phyloP scores from a whole-genome alignment of 495 filamentous ascomycete genomes.

The Cercophora sp. region DNA sequence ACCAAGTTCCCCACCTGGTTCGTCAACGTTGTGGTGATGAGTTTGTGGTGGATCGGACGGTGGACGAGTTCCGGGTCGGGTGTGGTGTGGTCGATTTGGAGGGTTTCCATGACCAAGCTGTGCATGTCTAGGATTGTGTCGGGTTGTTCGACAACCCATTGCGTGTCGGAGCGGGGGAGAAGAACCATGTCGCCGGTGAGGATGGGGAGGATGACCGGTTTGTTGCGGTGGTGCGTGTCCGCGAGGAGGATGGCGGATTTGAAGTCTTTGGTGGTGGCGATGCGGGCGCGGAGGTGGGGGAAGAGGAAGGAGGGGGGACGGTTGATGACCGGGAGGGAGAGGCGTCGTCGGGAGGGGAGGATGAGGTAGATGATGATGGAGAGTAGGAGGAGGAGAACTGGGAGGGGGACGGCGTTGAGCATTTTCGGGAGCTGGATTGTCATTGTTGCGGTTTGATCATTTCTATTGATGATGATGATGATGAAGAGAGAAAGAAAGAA shows the following conservation, averaged over 20 bases:
- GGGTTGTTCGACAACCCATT: constrained; percentile 46
- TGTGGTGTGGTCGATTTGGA: constrained; percentile 38
- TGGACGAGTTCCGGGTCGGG: constrained; percentile 30
- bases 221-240: constrained; percentile 22
- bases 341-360: too few relatives aligned
- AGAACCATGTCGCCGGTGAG: constrained; percentile 28
- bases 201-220: constrained; percentile 28
- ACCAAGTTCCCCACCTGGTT: constrained; percentile 37
- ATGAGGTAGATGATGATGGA: too few relatives aligned
- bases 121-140: constrained; percentile 34
- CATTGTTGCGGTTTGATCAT: too few relatives aligned
- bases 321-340: too few relatives aligned
- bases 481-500: too few relatives aligned
- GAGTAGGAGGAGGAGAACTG: too few relatives aligned
- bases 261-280: too few relatives aligned
- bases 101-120: constrained; percentile 24
- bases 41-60: constrained; percentile 30
- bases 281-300: too few relatives aligned
- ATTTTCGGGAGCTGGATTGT: too few relatives aligned
- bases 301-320: too few relatives aligned
- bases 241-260: constrained; percentile 26
- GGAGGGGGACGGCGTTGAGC: too few relatives aligned
- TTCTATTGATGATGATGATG: too few relatives aligned
- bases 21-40: constrained; percentile 38
- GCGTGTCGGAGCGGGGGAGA: constrained; percentile 35